Percentiles rank a stretch among this genome's conserved stretches.
These are phyloP conservation scores for Musa beccarii DNA, from an alignment of 176 grass and related monocot species.

Conservation along the genomic window DNA sequence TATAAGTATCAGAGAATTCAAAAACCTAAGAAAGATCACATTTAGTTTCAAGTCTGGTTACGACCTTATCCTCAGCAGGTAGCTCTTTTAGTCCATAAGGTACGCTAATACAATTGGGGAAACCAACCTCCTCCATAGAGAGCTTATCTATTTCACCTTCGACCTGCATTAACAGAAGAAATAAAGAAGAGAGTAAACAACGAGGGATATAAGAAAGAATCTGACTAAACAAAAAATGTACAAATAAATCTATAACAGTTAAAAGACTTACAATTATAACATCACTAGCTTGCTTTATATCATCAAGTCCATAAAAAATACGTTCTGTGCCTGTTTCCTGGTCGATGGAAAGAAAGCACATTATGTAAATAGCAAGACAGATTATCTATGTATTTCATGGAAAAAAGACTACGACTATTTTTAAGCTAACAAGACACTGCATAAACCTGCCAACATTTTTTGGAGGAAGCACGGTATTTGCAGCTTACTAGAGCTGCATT, in stretches of 20 bases:
- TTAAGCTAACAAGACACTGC: slow-evolving; percentile 7
- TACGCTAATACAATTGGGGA: slow-evolving; percentile 77
- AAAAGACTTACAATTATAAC: slow-evolving; percentile 81
- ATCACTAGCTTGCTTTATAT: slow-evolving; percentile 57
- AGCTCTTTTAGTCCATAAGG: slow-evolving; percentile 63
- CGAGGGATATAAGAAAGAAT: background rate
- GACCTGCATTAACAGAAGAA: slow-evolving; percentile 38
- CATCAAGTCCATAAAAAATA: slow-evolving; percentile 94
- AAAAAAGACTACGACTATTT: background rate
- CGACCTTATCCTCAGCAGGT: slow-evolving; percentile 51
- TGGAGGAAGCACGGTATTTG: slow-evolving; percentile 66
- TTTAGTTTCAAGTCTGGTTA: slow-evolving; percentile 20
- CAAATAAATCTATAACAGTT: background rate
- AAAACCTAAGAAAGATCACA: slow-evolving; percentile 4
- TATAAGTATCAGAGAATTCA: slow-evolving; percentile 11
- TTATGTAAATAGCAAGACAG: background rate
- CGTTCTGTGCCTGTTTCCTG: slow-evolving; percentile 73
- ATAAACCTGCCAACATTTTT: slow-evolving; percentile 80
- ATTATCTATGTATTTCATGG: background rate
- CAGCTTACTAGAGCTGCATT: slow-evolving; percentile 63
- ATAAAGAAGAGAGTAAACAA: slow-evolving; percentile 15
- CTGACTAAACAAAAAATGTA: background rate
- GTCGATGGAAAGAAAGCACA: slow-evolving; percentile 19
- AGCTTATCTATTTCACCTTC: slow-evolving; percentile 98
- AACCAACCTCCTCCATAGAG: slow-evolving; percentile 93